Evolutionary conservation across 1,139 yeast species (phyloP).

Genomic region (Diutina sp.): DNA sequence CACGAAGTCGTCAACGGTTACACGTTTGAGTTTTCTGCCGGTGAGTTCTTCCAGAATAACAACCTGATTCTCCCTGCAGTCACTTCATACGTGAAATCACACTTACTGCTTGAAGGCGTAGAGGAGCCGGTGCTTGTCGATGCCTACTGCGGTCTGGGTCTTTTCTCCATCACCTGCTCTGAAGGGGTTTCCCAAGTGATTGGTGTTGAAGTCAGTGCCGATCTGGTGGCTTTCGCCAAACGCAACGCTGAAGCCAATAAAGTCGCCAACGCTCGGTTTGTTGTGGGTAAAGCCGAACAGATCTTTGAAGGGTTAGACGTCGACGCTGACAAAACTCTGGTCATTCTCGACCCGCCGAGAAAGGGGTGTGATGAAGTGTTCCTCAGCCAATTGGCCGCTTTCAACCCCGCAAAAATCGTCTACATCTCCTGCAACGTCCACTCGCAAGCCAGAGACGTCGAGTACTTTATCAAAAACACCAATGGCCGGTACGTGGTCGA

Average conservation of each 20-base stretch:
- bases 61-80: slow-evolving; percentile 80
- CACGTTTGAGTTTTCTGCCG: slow-evolving; percentile 80
- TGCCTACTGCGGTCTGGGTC: slow-evolving; percentile 95
- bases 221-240: slow-evolving; percentile 78
- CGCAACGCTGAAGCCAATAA: slow-evolving; percentile 68
- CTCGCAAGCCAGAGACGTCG: slow-evolving; percentile 90
- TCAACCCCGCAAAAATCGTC: slow-evolving; percentile 74
- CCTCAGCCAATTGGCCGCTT: slow-evolving; percentile 70
- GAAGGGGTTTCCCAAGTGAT: slow-evolving; percentile 67
- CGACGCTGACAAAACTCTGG: slow-evolving; percentile 67
- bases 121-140: slow-evolving; percentile 54
- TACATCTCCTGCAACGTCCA: slow-evolving; percentile 96
- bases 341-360: slow-evolving; percentile 92
- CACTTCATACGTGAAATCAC: slow-evolving; percentile 65
- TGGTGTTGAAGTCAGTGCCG: slow-evolving; percentile 92
- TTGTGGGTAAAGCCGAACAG: slow-evolving; percentile 87
- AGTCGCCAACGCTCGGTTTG: slow-evolving; percentile 65
- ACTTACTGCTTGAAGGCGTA: slow-evolving; percentile 33
- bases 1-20: slow-evolving; percentile 65
- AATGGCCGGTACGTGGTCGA: slow-evolving; percentile 59
- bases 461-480: slow-evolving; percentile 63
- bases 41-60: slow-evolving; percentile 93
- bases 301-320: slow-evolving; percentile 66
- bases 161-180: slow-evolving; percentile 81
- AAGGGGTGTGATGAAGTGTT: slow-evolving; percentile 91